Evolutionary conservation across 805 yeast species (phyloP).

Genomic region (Saccharomycopsis sp.): DNA sequence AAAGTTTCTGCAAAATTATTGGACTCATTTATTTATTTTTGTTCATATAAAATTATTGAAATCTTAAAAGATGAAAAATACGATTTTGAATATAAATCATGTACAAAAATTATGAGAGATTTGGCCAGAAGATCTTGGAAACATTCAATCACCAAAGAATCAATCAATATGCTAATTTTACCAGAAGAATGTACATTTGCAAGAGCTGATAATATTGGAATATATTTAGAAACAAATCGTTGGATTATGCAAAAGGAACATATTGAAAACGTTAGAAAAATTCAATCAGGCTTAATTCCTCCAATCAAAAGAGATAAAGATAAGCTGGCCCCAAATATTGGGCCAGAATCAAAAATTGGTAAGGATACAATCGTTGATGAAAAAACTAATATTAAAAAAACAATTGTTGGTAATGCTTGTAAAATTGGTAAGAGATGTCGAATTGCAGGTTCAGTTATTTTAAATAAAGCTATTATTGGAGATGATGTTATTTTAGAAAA

Average conservation of each 20-base stretch:
- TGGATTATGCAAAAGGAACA: conserved; percentile 43
- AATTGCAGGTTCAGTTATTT: conserved; percentile 73
- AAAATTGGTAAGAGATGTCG: conserved; percentile 78
- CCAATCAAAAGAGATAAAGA: conserved; percentile 29
- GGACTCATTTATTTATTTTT: conserved; percentile 63
- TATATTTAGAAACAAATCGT: conserved; percentile 86
- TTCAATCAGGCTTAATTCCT: conserved; percentile 12
- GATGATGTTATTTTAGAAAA: conserved; percentile 75
- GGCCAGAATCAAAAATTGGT: conserved; percentile 80
- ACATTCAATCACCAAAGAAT: conserved; percentile 48
- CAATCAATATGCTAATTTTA: conserved; percentile 58
- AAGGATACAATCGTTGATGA: conserved; percentile 61
- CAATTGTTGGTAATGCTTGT: conserved; percentile 70
- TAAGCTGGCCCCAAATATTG: conserved; percentile 61
- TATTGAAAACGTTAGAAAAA: conserved; percentile 6
- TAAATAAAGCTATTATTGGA: conserved; percentile 60
- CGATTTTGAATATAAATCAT: conserved; percentile 32
- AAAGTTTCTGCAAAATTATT: conserved; percentile 67
- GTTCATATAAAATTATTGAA: conserved; percentile 41
- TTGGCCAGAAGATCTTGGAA: conserved; percentile 89
- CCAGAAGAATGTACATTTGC: conserved; percentile 65
- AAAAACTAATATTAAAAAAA: conserved; percentile 74
- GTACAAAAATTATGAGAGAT: conserved; percentile 68
- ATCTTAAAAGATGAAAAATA: conserved; percentile 31
- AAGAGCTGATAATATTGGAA: conserved; percentile 67